Percentiles rank a stretch among this genome's conserved stretches.
phyloP scores from a whole-genome alignment of 768 basidiomycete genomes.

The Coprinopsis marcescibilis region DNA sequence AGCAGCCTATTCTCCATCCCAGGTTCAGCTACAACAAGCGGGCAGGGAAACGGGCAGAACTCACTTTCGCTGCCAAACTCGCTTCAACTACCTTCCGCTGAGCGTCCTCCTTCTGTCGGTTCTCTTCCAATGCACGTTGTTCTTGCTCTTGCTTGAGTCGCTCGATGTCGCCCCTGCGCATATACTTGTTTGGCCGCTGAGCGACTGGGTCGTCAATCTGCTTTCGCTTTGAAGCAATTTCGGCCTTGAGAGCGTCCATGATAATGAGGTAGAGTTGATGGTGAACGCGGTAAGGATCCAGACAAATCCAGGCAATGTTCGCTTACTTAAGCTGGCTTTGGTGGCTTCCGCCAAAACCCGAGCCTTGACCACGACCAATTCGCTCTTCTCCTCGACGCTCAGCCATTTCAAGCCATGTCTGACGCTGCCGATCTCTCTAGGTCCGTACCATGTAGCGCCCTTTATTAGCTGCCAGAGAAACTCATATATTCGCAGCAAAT shows the following conservation, averaged over 20 bases:
- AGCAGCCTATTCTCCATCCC: conserved; percentile 43
- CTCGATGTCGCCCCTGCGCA: conserved; percentile 89
- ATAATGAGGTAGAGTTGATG: conserved; percentile 4
- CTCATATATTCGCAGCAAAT: conserved; percentile 51
- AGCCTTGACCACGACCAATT: conserved; percentile 11
- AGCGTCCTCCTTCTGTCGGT: conserved; percentile 25
- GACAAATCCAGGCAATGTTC: conserved; percentile 17
- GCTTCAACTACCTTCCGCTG: conserved; percentile 29
- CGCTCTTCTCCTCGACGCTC: not conserved
- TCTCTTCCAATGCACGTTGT: conserved; percentile 31
- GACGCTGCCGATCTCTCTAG: conserved; percentile 51
- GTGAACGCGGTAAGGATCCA: conserved; percentile 1
- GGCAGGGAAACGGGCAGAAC: conserved; percentile 15
- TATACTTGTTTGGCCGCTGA: conserved; percentile 73
- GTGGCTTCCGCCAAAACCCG: conserved; percentile 37
- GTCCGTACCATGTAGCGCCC: conserved; percentile 24
- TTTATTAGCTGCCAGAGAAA: not conserved
- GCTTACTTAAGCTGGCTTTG: conserved; percentile 30
- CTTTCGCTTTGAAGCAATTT: conserved; percentile 86
- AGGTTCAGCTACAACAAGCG: not conserved
- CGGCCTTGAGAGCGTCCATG: conserved; percentile 91
- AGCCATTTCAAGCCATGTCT: conserved; percentile 44
- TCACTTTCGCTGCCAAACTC: conserved; percentile 38
- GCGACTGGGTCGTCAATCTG: conserved; percentile 42
- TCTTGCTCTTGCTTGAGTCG: conserved; percentile 51